Base-by-base conservation (phyloP, 495 filamentous ascomycete genomes). In the Cercophora samala region DNA sequence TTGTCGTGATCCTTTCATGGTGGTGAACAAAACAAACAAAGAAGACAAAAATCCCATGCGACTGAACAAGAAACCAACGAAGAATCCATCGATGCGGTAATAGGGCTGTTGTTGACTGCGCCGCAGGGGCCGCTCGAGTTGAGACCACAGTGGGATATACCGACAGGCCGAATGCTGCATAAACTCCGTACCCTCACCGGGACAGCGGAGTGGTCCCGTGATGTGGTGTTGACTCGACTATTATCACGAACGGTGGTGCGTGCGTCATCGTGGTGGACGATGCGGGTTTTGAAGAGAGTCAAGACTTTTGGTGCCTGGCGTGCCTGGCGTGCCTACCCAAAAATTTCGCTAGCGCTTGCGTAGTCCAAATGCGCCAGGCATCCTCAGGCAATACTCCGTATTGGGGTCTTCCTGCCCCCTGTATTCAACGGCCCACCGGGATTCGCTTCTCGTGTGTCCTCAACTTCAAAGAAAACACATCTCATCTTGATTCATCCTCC, bases 281-380 rank as follows among this genome's bases (percentile, higher is more conserved):
- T 3, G 15, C 13, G 13, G 37, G 8, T 18, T 11, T 46, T 46
- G 37, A 46, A 13, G 37, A 46, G 9, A 18, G 2, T 17, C 9
- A 46, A 46, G 37, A 17, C 37, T 46, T 46, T 46, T 46, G 53
- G 53, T 56, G 53, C 53, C 53, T 56, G 53, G 53, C 53, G 53
- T 56, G 53, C 53, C 53, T 56, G 53, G 53, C 53, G 53, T 56
- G n/a, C 53, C 53, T 56, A 18, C 53, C n/a, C 4, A 23, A 23
- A 56, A 56, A 56, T 56, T 6, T 56, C 53, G 19, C 22, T 56
- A 56, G 53, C 53, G 53, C 22, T 21, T 23, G 22, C n/a, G 53
- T 56, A 56, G 53, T 56, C 53, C 37, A 46, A 46, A 46, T 46
- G 37, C 37, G 53, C 53, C 53, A 56, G 53, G 53, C 53, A 56